Base-by-base conservation (phyloP, 2,329 filamentous ascomycete species). In the Zymoseptoria ardabiliae region DNA sequence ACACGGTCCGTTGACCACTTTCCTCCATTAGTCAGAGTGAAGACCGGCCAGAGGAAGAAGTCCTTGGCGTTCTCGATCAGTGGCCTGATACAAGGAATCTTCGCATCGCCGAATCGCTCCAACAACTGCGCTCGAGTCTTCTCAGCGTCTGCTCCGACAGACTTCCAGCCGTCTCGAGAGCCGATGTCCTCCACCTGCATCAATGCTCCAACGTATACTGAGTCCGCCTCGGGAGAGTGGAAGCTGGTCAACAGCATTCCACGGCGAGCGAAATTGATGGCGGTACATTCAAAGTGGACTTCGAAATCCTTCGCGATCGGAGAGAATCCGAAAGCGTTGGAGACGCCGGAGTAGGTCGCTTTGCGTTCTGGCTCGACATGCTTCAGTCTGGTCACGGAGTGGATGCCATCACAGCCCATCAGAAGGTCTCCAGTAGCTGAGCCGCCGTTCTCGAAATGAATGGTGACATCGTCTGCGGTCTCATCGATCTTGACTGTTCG, bases 1-100 rank as follows among this genome's bases (percentile, higher is more conserved):
- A 74, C 72, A 4, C 75, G 68, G n/a, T 76, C 70, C 0, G 76
- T 78, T 1, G 71, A 70, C 77, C 77, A 79, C 58, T 74, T 77
- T 0, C 76, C 76, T 11, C 71, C 66, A 54, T 77, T 77, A 2
- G 70, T 70, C 0, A 79, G 70, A 6, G 74, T 78, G 63, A 76
- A 79, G 1, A 79, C 76, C 1, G 76, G 75, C 76, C 77, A 79
- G 49, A 79, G 68, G 61, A 69, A 78, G 63, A 78, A 72, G 57
- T 78, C 76, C 63, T 74, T 58, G 20, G 73, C 74, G 53, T 74
- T 75, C 58, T 74, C 67, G 57, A 79, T 78, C 65, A 77, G 63
- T 11, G 70, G 69, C 57, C 65, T 64, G 51, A 73, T 70, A 48
- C 74, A 73, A 2, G 68, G 66, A 28, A 76, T 73, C 57, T 73